These are phyloP conservation scores for Fragosphaeria purpurea DNA, from an alignment of 2,329 filamentous ascomycete genomes.

Conservation along the genomic window DNA sequence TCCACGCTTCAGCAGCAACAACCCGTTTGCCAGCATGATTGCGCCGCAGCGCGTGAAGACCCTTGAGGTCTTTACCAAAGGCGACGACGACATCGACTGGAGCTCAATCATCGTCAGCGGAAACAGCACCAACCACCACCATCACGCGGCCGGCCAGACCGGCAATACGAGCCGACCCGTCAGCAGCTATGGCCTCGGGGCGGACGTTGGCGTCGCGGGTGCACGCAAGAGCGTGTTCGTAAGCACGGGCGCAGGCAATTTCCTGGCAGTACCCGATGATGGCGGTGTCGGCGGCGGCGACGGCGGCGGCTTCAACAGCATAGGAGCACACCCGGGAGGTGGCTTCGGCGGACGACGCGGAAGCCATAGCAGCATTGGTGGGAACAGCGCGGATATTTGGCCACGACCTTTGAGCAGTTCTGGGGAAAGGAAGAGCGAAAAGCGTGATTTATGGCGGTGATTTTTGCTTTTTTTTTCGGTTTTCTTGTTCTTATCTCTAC, in stretches of 20 bases:
- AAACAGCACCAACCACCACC: conserved; percentile 12
- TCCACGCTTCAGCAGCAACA: conserved; percentile 49
- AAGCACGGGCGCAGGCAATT: conserved; percentile 40
- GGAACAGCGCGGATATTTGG: conserved; percentile 27
- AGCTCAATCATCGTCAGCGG: conserved; percentile 42
- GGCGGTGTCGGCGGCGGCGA: conserved; percentile 13
- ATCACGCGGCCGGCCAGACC: conserved; percentile 12
- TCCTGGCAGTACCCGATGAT: conserved; percentile 39
- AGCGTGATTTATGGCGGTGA: conserved; percentile 34
- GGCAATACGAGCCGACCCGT: conserved; percentile 30
- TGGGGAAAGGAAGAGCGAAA: conserved; percentile 26
- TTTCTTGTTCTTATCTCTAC: background rate
- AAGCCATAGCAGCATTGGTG: conserved; percentile 7
- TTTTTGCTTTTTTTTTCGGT: background rate
- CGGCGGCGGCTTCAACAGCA: conserved; percentile 1
- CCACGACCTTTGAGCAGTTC: conserved; percentile 34
- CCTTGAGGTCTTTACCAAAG: conserved; percentile 51
- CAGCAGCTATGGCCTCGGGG: conserved; percentile 48
- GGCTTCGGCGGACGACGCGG: conserved; percentile 3
- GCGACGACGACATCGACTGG: conserved; percentile 48
- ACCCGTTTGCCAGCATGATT: conserved; percentile 39
- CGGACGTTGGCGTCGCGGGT: conserved; percentile 42
- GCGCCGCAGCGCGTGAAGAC: conserved; percentile 23
- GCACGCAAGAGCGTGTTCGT: conserved; percentile 45
- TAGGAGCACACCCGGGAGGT: conserved; percentile 8